These are phyloP conservation scores for Paramecium octaurelia DNA, from an alignment of 73 alveolate species.

Conservation along the genomic window DNA sequence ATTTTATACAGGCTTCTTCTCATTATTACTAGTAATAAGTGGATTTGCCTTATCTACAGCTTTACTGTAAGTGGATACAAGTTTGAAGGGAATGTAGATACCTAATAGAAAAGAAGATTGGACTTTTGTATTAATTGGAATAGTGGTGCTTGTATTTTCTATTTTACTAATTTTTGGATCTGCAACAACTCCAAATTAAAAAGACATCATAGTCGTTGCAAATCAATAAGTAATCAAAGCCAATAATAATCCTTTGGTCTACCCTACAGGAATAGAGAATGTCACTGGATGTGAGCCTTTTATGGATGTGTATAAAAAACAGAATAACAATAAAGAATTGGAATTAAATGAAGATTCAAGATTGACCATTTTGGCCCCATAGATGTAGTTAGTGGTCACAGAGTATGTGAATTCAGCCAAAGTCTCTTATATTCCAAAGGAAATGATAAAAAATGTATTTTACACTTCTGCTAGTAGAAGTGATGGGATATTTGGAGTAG, in stretches of 20 bases:
- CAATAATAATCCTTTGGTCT: neutral
- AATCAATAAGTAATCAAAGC: neutral
- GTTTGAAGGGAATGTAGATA: neutral
- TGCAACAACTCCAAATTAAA: neutral
- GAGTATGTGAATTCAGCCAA: neutral
- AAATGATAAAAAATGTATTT: neutral
- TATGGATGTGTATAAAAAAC: neutral
- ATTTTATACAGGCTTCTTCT: neutral
- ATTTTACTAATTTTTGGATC: neutral
- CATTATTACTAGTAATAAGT: neutral
- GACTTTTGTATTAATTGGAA: neutral
- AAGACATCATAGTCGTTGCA: neutral
- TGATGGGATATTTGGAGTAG: slow-evolving; percentile 17
- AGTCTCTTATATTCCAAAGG: neutral
- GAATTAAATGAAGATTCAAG: neutral
- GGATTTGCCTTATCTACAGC: neutral
- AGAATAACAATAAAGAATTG: neutral
- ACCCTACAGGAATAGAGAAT: neutral
- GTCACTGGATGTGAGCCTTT: neutral
- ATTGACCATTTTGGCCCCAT: neutral
- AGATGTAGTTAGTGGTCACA: neutral
- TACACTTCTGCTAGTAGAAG: neutral
- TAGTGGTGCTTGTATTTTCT: neutral
- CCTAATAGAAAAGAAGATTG: neutral
- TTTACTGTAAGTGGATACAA: neutral